A percentile compares a stretch with the other conserved stretches of the same genome.
Evolutionary conservation across 2,329 filamentous ascomycete genomes (phyloP).

Genomic region (Pezicula rhizophila): DNA sequence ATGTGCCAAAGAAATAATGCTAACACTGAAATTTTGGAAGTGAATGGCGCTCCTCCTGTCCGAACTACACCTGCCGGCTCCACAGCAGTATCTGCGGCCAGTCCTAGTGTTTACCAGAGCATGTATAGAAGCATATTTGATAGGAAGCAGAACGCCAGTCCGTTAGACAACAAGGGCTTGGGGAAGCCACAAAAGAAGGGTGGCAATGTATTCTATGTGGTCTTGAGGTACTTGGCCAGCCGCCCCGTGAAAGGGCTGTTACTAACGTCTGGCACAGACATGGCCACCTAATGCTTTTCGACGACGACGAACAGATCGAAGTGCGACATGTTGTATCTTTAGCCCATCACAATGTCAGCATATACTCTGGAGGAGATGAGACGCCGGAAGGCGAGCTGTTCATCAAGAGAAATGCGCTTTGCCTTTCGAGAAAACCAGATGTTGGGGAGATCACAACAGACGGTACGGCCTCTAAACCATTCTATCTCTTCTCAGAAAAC

Average conservation of each 20-base stretch:
- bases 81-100: slow-evolving; percentile 67
- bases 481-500: slow-evolving; percentile 92
- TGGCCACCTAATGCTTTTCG: slow-evolving; percentile 94
- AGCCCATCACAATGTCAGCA: slow-evolving; percentile 76
- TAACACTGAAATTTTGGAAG: slow-evolving; percentile 21
- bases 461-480: slow-evolving; percentile 64
- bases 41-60: slow-evolving; percentile 90
- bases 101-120: slow-evolving; percentile 92
- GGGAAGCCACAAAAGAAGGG: slow-evolving; percentile 46
- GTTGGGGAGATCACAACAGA: slow-evolving; percentile 50
- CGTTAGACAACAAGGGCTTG: slow-evolving; percentile 26
- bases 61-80: slow-evolving; percentile 74
- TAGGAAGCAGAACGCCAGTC: slow-evolving; percentile 49
- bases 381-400: slow-evolving; percentile 91
- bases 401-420: slow-evolving; percentile 89
- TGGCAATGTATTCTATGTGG: slow-evolving; percentile 89
- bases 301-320: slow-evolving; percentile 90
- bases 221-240: slow-evolving; percentile 57
- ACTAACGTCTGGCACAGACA: slow-evolving; percentile 48
- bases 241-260: background rate
- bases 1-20: too few relatives aligned
- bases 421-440: slow-evolving; percentile 61
- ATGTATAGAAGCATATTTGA: slow-evolving; percentile 98
- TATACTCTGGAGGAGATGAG: slow-evolving; percentile 72
- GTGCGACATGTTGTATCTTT: slow-evolving; percentile 94